A percentile compares a stretch with the other conserved stretches of the same genome.
phyloP scores from a whole-genome alignment of 495 filamentous ascomycete genomes.

The Tuber magnatum region DNA sequence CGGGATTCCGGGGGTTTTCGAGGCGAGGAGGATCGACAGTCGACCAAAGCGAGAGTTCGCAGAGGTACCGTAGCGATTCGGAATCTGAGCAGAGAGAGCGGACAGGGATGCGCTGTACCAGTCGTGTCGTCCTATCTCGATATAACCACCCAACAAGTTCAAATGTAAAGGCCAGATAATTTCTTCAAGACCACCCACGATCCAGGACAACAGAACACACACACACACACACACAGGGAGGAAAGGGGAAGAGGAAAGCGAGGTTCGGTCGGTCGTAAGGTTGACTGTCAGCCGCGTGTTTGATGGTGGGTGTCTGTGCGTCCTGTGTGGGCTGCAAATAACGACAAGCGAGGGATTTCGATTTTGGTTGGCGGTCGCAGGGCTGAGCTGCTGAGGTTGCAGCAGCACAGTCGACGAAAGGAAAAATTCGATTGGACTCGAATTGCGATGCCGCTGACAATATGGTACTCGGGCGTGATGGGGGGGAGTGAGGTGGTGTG shows the following conservation, averaged over 20 bases:
- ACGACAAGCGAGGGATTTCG: slow-evolving; percentile 35
- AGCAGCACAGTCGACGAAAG: slow-evolving; percentile 29
- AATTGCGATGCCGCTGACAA: slow-evolving; percentile 36
- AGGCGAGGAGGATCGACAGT: slow-evolving; percentile 21
- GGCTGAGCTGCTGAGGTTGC: slow-evolving; percentile 30
- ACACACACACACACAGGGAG: slow-evolving; percentile 32
- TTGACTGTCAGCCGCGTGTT: slow-evolving; percentile 34
- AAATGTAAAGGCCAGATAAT: slow-evolving; percentile 25
- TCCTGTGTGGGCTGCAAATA: slow-evolving; percentile 28
- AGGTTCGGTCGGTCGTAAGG: slow-evolving; percentile 29
- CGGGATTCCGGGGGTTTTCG: slow-evolving; percentile 22
- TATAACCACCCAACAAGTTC: slow-evolving; percentile 35
- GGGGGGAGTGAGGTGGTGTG: slow-evolving; percentile 17
- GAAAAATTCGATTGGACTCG: slow-evolving; percentile 37
- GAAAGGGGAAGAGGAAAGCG: slow-evolving; percentile 34
- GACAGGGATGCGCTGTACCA: slow-evolving; percentile 37
- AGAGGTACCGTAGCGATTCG: slow-evolving; percentile 24
- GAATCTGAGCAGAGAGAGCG: slow-evolving; percentile 24
- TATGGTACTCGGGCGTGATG: slow-evolving; percentile 28
- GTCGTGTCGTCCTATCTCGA: slow-evolving; percentile 38
- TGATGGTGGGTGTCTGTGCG: slow-evolving; percentile 34
- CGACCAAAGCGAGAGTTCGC: slow-evolving; percentile 26
- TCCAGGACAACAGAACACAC: slow-evolving; percentile 34
- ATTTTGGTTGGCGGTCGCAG: slow-evolving; percentile 35
- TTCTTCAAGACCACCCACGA: slow-evolving; percentile 32